Base-by-base conservation (phyloP, 192 early-diverging fungal genomes). In the Coemansia sp. region DNA sequence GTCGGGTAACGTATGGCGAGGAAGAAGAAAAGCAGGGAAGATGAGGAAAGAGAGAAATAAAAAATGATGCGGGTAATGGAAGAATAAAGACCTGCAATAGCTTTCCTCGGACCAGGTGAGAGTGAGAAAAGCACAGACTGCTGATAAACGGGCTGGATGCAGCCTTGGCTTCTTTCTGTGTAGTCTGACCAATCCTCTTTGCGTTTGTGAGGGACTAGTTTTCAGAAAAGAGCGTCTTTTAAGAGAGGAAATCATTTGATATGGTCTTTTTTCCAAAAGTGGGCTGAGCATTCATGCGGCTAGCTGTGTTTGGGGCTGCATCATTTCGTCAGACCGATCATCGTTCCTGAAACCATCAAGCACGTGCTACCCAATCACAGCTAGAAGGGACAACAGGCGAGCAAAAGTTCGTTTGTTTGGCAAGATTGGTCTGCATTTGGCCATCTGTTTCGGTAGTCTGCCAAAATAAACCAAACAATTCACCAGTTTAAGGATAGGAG, bases 241-340 rank as follows among this genome's bases (percentile, higher is more conserved):
- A 27, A 27, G 27, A 27, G 27, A 12, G 39, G 39, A 14, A 41
- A 41, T 41, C 39, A 10, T 41, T 41, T 41, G 27, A 27, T 27
- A 27, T 27, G 4, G 5, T 41, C 14, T 41, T n/a, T 45, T 45
- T 15, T n/a, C 41, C 11, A 45, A 45, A 45, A 45, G 41, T 45
- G 41, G 41, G 41, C 11, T 45, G 41, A 45, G 14, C 41, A 15
- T 5, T 15, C 11, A 45, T 45, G 39, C 39, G 14, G 7, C 8
- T 2, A 6, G 10, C 39, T 41, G 39, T 14, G 11, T 0, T n/a
- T 45, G 11, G 11, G 41, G 41, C 41, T 15, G 41, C 14, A 45
- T n/a, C 41, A n/a, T 45, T 45, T 45, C 41, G 41, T 45, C 41
- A 45, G 41, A 45, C 41, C 41, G 41, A 45, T 45, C 14, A 45